Evolutionary conservation across 2,329 filamentous ascomycete species (phyloP).

Genomic region (Fusarium nisikadoi): DNA sequence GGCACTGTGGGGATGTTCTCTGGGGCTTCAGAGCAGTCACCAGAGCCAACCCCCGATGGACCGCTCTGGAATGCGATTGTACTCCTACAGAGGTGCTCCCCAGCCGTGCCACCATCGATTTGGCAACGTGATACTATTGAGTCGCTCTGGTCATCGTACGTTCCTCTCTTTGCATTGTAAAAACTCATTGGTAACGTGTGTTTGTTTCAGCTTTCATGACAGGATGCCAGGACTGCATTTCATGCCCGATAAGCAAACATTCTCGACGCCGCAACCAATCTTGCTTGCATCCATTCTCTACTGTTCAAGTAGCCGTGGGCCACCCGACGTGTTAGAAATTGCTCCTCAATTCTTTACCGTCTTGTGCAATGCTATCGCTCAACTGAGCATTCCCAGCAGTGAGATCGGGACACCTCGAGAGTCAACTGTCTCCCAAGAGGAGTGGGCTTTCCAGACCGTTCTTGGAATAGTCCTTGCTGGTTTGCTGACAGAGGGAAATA

Average conservation of each 20-base stretch:
- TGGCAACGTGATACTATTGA: slow-evolving; percentile 13
- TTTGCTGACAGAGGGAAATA: neutral
- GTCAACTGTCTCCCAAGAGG: neutral
- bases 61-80: slow-evolving; percentile 5
- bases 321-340: neutral
- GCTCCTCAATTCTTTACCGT: slow-evolving; percentile 3
- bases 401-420: neutral
- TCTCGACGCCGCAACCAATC: neutral
- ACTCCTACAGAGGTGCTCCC: neutral
- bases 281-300: slow-evolving; percentile 3
- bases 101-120: neutral
- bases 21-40: neutral
- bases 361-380: slow-evolving; percentile 9
- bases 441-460: slow-evolving; percentile 19
- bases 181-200: neutral
- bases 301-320: slow-evolving; percentile 5
- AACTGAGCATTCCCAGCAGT: slow-evolving; percentile 9
- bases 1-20: neutral
- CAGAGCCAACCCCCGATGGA: neutral
- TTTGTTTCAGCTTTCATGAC: neutral
- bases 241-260: slow-evolving; percentile 17
- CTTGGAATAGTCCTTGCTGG: slow-evolving; percentile 7
- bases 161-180: rapidly evolving
- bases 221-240: slow-evolving; percentile 14
- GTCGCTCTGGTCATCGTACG: slow-evolving; percentile 14